Conservation (phyloP, 23 red algal genomes). For the Gracilaria caudata region DNA sequence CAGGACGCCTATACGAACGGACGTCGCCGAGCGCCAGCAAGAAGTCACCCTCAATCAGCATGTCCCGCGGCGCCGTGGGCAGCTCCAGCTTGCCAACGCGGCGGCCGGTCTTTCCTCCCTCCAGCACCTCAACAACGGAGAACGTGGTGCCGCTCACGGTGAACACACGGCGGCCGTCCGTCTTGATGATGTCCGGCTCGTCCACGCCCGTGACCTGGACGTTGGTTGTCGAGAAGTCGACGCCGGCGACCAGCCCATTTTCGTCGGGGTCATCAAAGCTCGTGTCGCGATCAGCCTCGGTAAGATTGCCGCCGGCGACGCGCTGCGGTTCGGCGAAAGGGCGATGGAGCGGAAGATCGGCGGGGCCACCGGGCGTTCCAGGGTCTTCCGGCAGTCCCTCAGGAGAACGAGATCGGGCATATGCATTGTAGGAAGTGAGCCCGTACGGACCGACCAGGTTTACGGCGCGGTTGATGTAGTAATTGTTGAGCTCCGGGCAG, state of each 20-base stretch:
- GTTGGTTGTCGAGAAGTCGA: slow-evolving; percentile 64
- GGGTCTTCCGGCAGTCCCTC: neutral
- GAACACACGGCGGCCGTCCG: slow-evolving; percentile 64
- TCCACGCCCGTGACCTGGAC: slow-evolving; percentile 69
- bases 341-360: slow-evolving; percentile 50
- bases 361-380: slow-evolving; percentile 54
- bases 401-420: slow-evolving; percentile 14
- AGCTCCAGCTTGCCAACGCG: slow-evolving; percentile 41
- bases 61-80: slow-evolving; percentile 40
- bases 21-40: slow-evolving; percentile 63
- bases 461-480: slow-evolving; percentile 47
- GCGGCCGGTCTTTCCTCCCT: slow-evolving; percentile 44
- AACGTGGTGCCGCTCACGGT: slow-evolving; percentile 50
- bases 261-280: slow-evolving; percentile 17
- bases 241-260: slow-evolving; percentile 44
- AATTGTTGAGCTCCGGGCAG: slow-evolving; percentile 56
- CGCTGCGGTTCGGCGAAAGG: slow-evolving; percentile 32
- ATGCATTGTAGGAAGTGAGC: slow-evolving; percentile 57
- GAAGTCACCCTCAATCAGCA: slow-evolving; percentile 72
- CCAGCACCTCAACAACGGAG: slow-evolving; percentile 44
- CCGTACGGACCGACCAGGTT: slow-evolving; percentile 62
- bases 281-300: slow-evolving; percentile 21
- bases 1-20: slow-evolving; percentile 43
- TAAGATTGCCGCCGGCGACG: slow-evolving; percentile 43
- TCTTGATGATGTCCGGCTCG: slow-evolving; percentile 76